These are phyloP conservation scores for Neonectria magnoliae DNA, from an alignment of 2,329 filamentous ascomycete species.

Conservation along the genomic window DNA sequence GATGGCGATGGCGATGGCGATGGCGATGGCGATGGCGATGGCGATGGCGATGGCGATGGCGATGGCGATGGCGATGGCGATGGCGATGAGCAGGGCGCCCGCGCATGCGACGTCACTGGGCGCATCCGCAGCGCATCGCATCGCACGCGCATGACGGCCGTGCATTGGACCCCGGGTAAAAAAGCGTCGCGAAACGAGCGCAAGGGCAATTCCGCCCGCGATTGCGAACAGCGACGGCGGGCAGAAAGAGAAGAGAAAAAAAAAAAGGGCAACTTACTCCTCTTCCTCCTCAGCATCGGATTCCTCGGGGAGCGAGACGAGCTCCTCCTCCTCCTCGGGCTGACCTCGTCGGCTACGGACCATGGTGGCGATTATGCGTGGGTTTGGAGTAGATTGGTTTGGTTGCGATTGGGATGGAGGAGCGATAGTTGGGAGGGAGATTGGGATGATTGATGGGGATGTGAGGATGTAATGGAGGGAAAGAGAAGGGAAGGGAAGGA, in stretches of 20 bases:
- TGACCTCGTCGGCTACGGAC: constrained; percentile 26
- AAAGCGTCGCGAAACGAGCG: constrained; percentile 29
- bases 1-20: background rate
- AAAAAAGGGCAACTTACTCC: constrained; percentile 56
- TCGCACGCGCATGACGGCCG: constrained; percentile 14
- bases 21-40: constrained; percentile 15
- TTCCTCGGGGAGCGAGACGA: constrained; percentile 63
- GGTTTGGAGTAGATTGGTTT: background rate
- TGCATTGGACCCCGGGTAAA: constrained; percentile 30
- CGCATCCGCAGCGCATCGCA: constrained; percentile 15
- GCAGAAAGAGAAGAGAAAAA: constrained; percentile 16
- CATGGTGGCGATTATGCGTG: constrained; percentile 8
- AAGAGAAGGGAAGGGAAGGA: constrained; percentile 6
- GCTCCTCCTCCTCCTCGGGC: constrained; percentile 59
- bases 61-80: constrained; percentile 2
- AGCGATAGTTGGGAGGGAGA: constrained; percentile 1
- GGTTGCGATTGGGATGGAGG: background rate
- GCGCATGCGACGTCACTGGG: constrained; percentile 34
- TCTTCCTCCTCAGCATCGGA: constrained; percentile 63
- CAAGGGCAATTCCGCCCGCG: constrained; percentile 9
- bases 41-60: background rate
- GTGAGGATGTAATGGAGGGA: background rate
- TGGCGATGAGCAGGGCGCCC: constrained; percentile 2
- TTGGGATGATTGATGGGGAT: background rate
- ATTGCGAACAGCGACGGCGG: background rate